Evolutionary conservation across 2,329 filamentous ascomycete genomes (phyloP), one percentile per base, ranked within the genome.

Genomic region (Pseudogymnoascus sp.): DNA sequence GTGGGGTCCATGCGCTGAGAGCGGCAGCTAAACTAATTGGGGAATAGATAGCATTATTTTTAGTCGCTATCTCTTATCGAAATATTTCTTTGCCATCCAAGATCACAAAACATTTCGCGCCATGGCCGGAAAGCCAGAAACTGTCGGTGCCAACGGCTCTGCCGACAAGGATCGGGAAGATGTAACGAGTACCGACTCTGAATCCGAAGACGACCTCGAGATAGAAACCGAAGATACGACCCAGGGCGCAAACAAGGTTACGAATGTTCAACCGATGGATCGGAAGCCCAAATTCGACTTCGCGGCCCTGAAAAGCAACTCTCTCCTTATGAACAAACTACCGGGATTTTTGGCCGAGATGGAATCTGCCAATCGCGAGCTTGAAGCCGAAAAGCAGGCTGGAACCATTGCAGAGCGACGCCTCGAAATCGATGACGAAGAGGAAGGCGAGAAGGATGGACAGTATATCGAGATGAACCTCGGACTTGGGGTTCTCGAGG

Each of bases 401-500:
- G 66, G 66, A 5, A 63, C 61, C 9, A 37, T 50, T 14, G 47
- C 30, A 5, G 38, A 61, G 5, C 39, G 60, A 35, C 30, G 38
- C n/a, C 37, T 62, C 12, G 61, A 63, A 50, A 61, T 62, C 25
- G 33, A 37, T 15, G 57, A 58, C 9, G 57, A 58, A 38, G 50
- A 30, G 20, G 37, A 18, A 38, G 57, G 57, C 37, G 33, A 39
- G 57, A 58, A 58, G 35, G 33, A 18, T n/a, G 58, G 38, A 15
- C 63, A 61, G 36, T 58, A 58, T 50, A 61, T 64, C 15, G 60
- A 64, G 38, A 66, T 67, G 65, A 62, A 67, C 30, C 58, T 65
- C 6, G 65, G 65, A 15, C 37, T 66, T 11, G 65, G 63, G 6
- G 65, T 66, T 58, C 58, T 64, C n/a, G 65, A 67, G 36, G 65